These are phyloP conservation scores for Nakazawaea anatomiae DNA, from an alignment of 805 yeast species.

Conservation along the genomic window DNA sequence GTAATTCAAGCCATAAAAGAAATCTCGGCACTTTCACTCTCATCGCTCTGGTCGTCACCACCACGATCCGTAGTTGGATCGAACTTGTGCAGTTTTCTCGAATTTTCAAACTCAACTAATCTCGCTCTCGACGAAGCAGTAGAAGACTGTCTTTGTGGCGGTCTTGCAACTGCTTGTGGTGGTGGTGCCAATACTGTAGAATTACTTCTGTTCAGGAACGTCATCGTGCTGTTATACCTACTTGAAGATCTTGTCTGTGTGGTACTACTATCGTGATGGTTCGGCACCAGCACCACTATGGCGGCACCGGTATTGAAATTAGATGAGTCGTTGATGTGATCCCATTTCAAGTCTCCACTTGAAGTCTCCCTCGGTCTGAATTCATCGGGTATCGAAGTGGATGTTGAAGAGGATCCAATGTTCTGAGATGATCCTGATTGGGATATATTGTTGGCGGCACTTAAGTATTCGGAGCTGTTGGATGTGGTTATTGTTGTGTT, in stretches of 20 bases:
- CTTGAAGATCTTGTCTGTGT: conserved; percentile 1
- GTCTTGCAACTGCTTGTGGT: background rate
- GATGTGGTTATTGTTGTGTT: background rate
- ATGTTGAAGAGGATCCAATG: background rate
- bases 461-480: conserved; percentile 1
- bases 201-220: conserved; percentile 3
- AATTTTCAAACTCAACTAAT: conserved; percentile 28
- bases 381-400: conserved; percentile 19
- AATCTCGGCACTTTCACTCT: conserved; percentile 23
- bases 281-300: background rate
- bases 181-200: conserved; percentile 1
- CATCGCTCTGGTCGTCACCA: conserved; percentile 24
- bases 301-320: background rate
- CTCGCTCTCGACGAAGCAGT: conserved; percentile 20
- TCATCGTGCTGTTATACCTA: conserved; percentile 5
- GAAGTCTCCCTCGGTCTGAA: conserved; percentile 20
- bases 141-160: conserved; percentile 7
- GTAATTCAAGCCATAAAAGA: conserved; percentile 9
- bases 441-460: conserved; percentile 2
- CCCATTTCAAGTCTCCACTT: conserved; percentile 27
- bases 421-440: conserved; percentile 6
- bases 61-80: conserved; percentile 20
- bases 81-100: conserved; percentile 22
- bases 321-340: conserved; percentile 7
- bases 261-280: background rate